A percentile compares a stretch with the other conserved stretches of the same genome.
phyloP scores from a whole-genome alignment of 2,329 filamentous ascomycete species.

The Clonostachys rosea region DNA sequence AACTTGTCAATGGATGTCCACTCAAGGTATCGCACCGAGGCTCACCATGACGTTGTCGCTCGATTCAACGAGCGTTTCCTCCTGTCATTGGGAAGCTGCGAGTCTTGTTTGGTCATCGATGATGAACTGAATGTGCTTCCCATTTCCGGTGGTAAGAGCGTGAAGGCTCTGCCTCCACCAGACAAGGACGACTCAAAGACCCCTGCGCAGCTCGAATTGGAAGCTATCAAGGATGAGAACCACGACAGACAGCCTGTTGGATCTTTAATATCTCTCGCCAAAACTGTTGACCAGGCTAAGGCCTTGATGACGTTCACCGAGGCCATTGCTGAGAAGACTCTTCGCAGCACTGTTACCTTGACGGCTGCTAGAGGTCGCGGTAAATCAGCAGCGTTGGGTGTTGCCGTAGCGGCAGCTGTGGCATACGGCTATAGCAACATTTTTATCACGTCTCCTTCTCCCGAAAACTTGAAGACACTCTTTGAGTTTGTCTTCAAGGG shows the following conservation, averaged over 20 bases:
- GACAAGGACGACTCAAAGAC: conserved; percentile 71
- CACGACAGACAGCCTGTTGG: conserved; percentile 84
- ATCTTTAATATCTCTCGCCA: conserved; percentile 76
- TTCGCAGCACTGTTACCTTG: conserved; percentile 87
- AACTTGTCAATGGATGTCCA: conserved; percentile 97
- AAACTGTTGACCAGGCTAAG: conserved; percentile 93
- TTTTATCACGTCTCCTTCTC: conserved; percentile 96
- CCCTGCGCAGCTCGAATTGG: conserved; percentile 70
- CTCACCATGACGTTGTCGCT: conserved; percentile 89
- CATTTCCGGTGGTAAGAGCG: conserved; percentile 90
- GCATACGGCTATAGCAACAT: conserved; percentile 98
- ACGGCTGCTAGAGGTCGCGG: conserved; percentile 92
- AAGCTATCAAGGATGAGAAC: conserved; percentile 81
- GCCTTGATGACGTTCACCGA: conserved; percentile 96
- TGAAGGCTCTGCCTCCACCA: conserved; percentile 74
- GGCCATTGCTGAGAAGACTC: conserved; percentile 91
- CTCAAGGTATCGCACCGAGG: conserved; percentile 92
- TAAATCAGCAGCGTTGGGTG: conserved; percentile 93
- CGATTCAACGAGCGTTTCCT: conserved; percentile 98
- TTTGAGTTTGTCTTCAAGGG: conserved; percentile 99
- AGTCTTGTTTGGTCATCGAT: conserved; percentile 91
- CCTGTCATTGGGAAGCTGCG: conserved; percentile 89
- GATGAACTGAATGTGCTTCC: conserved; percentile 97
- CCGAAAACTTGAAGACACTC: conserved; percentile 96
- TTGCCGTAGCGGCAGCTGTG: conserved; percentile 89